A percentile compares a stretch with the other conserved stretches of the same genome.
These are phyloP conservation scores for Rosa hybrid DNA, from an alignment of 331 rosid genomes.

Conservation along the genomic window DNA sequence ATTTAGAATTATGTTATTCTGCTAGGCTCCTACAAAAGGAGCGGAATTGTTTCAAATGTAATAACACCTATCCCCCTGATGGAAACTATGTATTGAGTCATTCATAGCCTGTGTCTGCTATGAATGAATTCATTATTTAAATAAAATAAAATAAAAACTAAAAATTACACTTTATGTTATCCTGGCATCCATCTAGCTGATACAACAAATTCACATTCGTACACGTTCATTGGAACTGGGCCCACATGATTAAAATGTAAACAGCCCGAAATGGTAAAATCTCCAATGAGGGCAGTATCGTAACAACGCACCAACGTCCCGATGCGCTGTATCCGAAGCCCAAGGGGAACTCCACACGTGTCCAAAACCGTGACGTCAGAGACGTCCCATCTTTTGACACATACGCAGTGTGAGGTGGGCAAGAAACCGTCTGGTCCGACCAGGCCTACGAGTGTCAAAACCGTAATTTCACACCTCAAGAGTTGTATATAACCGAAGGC, in stretches of 20 bases:
- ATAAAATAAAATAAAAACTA: too few species aligned
- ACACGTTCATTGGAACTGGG: too few species aligned
- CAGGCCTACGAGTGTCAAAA: neutral
- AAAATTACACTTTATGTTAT: too few species aligned
- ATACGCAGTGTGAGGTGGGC: neutral
- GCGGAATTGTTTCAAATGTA: too few species aligned
- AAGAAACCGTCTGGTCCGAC: neutral
- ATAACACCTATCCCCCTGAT: too few species aligned
- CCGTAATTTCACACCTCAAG: neutral
- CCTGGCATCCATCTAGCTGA: too few species aligned
- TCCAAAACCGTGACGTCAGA: neutral
- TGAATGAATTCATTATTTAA: too few species aligned
- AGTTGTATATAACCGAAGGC: neutral
- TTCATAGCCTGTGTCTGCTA: too few species aligned
- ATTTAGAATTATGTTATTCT: too few species aligned
- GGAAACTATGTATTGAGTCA: too few species aligned
- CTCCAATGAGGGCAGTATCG: neutral
- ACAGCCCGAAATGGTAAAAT: neutral
- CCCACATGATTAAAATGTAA: neutral
- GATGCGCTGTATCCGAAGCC: neutral
- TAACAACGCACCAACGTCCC: neutral
- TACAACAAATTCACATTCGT: too few species aligned
- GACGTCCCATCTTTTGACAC: neutral
- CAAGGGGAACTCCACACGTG: neutral
- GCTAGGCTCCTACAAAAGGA: too few species aligned